Evolutionary conservation across 2,329 filamentous ascomycete species (phyloP), one percentile per base, ranked within the genome.

Genomic region (Penicillium digitatum): DNA sequence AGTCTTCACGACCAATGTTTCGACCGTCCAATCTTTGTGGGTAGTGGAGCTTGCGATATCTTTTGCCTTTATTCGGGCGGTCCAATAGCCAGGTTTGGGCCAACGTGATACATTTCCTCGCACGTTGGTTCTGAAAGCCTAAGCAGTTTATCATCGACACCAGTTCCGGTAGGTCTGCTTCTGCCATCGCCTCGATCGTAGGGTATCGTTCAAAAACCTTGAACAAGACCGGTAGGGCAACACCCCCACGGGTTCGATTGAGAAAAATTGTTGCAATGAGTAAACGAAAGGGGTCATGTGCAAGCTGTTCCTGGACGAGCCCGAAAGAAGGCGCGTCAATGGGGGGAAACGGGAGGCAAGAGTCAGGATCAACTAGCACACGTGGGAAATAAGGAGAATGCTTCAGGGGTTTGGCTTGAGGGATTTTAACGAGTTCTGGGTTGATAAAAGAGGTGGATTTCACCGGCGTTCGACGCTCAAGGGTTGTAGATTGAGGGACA

Each of bases 231-330:
- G 92, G 92, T 27, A 94, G 86, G 4, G 91, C 89, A 10, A 83
- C 79, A 44, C 79, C 81, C 11, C 89, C 92, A 3, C 83, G 80
- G 0, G 91, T 96, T 56, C 88, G 86, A 70, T 93, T 93, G 29
- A 96, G 83, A 64, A 96, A 92, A 0, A 89, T 90, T 5, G 91
- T 86, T 12, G 88, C 90, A 29, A 96, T 79, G 1, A 96, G 81
- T 1, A 96, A 82, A 60, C 85, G 86, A 71, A 95, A 96, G 0
- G 91, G 88, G 54, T 90, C 81, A 47, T 82, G 72, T 2, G 85
- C 84, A 16, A 95, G 82, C 60, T 86, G 82, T 69, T 96, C 92
- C 69, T 96, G 92, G 35, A 96, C 84, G 2, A 96, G 80, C 0
- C 91, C 91, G 67, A 95, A 96, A 6, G 67, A 71, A 0, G 78